Percentiles rank a stretch among this genome's conserved stretches.
Evolutionary conservation across 345 rosid species (phyloP).

Genomic region (Salix koriyanagi): DNA sequence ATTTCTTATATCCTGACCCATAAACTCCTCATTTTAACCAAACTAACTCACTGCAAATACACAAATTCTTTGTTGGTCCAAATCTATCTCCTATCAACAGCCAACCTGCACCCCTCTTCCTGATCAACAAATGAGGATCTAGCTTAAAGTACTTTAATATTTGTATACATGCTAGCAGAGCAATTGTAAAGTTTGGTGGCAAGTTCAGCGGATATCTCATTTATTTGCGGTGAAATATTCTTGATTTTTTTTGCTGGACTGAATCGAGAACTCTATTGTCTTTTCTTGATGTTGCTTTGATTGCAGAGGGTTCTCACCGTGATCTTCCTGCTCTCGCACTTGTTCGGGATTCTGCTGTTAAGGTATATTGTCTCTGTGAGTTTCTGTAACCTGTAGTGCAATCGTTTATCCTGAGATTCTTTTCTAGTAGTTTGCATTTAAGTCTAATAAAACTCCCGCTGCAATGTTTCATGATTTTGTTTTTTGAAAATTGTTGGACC

Average conservation of each 20-base stretch:
- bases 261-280: background rate
- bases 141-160: background rate
- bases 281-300: constrained; percentile 7
- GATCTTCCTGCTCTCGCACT: constrained; percentile 75
- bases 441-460: background rate
- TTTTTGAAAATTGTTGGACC: background rate
- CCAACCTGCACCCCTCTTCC: background rate
- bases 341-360: constrained; percentile 63
- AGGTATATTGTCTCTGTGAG: constrained; percentile 35
- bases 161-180: background rate
- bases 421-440: background rate
- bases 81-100: background rate
- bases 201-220: background rate
- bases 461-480: background rate
- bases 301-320: constrained; percentile 85
- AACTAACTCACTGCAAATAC: background rate
- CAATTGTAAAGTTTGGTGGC: background rate
- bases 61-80: background rate
- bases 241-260: background rate
- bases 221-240: background rate
- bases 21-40: background rate
- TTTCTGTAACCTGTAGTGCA: background rate
- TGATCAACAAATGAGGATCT: background rate
- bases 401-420: background rate
- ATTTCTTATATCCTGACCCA: background rate